Conservation (phyloP, 805 yeast species). For the Scheffersomyces lignosus region DNA sequence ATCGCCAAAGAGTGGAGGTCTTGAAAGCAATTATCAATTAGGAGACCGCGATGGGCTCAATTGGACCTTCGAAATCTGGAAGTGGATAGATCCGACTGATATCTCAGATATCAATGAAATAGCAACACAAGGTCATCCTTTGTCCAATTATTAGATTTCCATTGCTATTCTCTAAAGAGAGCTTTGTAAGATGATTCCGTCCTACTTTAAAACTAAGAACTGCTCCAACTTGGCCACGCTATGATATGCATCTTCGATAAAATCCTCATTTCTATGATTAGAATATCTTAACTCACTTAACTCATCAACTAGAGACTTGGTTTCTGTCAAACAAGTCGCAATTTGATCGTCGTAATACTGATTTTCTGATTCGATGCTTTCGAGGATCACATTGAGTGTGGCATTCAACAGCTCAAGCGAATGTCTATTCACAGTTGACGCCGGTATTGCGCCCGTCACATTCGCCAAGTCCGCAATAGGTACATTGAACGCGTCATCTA, state of each 20-base stretch:
- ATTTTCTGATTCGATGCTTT: slow-evolving; percentile 23
- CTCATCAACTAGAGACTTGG: slow-evolving; percentile 17
- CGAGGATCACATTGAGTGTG: slow-evolving; percentile 24
- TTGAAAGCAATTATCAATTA: slow-evolving; percentile 70
- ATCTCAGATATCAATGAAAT: background rate
- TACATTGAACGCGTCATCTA: slow-evolving; percentile 19
- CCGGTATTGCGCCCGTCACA: slow-evolving; percentile 2
- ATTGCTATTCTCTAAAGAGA: background rate
- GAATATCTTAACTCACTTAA: slow-evolving; percentile 29
- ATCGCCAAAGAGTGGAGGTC: slow-evolving; percentile 41
- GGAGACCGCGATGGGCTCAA: slow-evolving; percentile 76
- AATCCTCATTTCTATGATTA: slow-evolving; percentile 12
- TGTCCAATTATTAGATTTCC: slow-evolving; percentile 1
- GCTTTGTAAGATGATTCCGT: too few relatives aligned
- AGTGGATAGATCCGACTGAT: slow-evolving; percentile 50
- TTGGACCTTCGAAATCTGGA: slow-evolving; percentile 85
- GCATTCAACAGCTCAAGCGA: slow-evolving; percentile 12
- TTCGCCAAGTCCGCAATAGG: slow-evolving; percentile 17
- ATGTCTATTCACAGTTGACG: slow-evolving; percentile 1
- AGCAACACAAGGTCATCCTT: background rate
- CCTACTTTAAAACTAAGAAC: background rate
- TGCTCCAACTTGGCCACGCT: slow-evolving; percentile 11
- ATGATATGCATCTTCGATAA: slow-evolving; percentile 15
- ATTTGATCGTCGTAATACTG: slow-evolving; percentile 14
- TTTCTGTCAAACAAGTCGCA: slow-evolving; percentile 12